Base-by-base conservation (phyloP, 2,329 filamentous ascomycete genomes). In the Amauroascus verrucosus region DNA sequence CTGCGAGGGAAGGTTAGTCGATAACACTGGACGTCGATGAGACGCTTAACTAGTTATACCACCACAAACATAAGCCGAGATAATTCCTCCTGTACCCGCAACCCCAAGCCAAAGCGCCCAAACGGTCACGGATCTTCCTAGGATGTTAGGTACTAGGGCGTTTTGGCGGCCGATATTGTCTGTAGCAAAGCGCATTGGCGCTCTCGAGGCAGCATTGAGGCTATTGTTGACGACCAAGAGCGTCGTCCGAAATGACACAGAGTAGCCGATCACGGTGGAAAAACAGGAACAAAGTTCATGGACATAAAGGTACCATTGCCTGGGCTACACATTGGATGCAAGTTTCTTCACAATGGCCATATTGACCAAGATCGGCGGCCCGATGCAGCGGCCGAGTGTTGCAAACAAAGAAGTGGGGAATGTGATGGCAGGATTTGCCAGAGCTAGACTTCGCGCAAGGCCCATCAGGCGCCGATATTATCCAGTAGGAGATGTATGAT, bases 151-250 rank as follows among this genome's bases (percentile, higher is more conserved):
- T 2, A 72, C 62, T 1, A 72, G 56, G 0, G 67, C 66, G 54
- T 73, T 72, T 14, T 72, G 60, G 11, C 70, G 55, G 9, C 72
- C 71, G 9, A 67, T 58, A 3, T 64, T 61, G 54, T 73, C 72
- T 2, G 70, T 69, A 2, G 65, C 55, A 40, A 65, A 63, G 1
- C 71, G 70, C 52, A 72, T 67, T 1, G 63, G 59, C 3, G 73
- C 65, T 51, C 69, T 68, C 1, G 68, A 68, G 3, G 67, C 54
- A 1, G 68, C 68, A 54, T 70, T 72, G 6, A 67, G 65, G 0
- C 68, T 68, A 48, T 24, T 66, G 8, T n/a, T 16, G 3, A 71
- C 59, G 3, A 69, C 63, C 33, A 71, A 70, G 14, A 73, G 65
- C 18, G 66, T 71, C 0, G 70, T 68, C 0, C 66, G 69, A 9